Evolutionary conservation across 805 yeast species (phyloP).

Genomic region (Suhomyces emberorum): DNA sequence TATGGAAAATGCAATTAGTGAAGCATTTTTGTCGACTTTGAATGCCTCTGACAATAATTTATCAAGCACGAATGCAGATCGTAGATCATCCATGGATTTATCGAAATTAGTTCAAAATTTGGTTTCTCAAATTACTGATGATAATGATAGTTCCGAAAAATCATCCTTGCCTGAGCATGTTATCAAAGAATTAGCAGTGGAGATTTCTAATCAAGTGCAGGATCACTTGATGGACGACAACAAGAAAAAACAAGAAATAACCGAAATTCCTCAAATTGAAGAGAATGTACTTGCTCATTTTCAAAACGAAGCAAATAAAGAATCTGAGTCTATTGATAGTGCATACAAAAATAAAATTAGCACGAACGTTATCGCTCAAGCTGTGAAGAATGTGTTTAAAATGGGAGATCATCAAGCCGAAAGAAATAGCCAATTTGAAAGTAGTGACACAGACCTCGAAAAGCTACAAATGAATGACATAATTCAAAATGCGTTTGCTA

Average conservation of each 20-base stretch:
- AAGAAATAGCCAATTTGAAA: background rate
- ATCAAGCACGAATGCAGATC: background rate
- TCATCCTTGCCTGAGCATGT: constrained; percentile 19
- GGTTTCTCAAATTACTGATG: constrained; percentile 19
- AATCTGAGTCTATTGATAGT: constrained; percentile 8
- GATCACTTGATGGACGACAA: constrained; percentile 19
- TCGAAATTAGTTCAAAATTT: constrained; percentile 27
- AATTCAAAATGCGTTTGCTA: constrained; percentile 69
- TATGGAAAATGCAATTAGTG: constrained; percentile 27
- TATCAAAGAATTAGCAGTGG: constrained; percentile 27
- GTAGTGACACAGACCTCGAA: constrained; percentile 49
- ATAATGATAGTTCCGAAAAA: constrained; percentile 8
- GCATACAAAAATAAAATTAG: background rate
- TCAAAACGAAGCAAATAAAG: constrained; percentile 30
- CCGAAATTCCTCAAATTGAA: constrained; percentile 31
- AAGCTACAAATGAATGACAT: constrained; percentile 60
- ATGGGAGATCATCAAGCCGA: background rate
- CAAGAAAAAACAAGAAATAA: constrained; percentile 6
- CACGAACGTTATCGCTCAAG: constrained; percentile 2
- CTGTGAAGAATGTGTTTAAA: constrained; percentile 3
- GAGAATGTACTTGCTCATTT: constrained; percentile 36
- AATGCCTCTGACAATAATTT: background rate
- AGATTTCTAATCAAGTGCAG: constrained; percentile 30
- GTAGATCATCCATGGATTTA: constrained; percentile 10
- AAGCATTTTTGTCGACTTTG: constrained; percentile 26